Percentiles rank a stretch among this genome's conserved stretches.
phyloP scores from a whole-genome alignment of 176 grass and related monocot species.

The Oryza coarctata region DNA sequence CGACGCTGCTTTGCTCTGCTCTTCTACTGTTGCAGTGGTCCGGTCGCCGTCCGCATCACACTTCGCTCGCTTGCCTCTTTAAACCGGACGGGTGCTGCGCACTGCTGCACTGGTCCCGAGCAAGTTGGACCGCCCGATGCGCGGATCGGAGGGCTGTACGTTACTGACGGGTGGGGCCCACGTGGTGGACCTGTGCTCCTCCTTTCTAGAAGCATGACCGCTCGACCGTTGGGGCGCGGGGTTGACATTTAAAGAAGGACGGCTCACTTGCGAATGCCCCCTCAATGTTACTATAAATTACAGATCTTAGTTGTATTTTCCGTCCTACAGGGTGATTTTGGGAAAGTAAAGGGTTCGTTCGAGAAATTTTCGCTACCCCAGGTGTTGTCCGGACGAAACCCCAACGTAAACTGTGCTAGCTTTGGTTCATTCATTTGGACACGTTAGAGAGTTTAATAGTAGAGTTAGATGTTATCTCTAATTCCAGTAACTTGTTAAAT shows the following conservation, averaged over 20 bases:
- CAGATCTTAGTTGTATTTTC: neutral
- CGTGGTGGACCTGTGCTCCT: neutral
- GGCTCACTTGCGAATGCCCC: neutral
- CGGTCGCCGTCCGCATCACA: neutral
- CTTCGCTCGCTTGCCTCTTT: slow-evolving; percentile 17
- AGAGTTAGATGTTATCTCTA: too few relatives aligned
- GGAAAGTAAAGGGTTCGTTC: neutral
- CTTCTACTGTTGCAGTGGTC: neutral
- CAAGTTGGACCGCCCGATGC: neutral
- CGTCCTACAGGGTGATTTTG: neutral
- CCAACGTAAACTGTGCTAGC: neutral
- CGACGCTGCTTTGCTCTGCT: neutral
- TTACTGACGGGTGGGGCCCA: neutral
- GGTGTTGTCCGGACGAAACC: slow-evolving; percentile 36
- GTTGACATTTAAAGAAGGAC: slow-evolving; percentile 13
- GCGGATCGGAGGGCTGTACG: neutral
- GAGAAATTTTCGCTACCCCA: neutral
- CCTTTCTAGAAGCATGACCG: slow-evolving; percentile 1
- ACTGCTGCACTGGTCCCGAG: neutral
- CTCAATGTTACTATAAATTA: neutral
- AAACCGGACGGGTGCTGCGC: neutral
- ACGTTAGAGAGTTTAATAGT: too few relatives aligned
- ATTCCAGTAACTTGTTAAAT: too few relatives aligned
- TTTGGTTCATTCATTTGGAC: neutral
- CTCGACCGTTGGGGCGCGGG: slow-evolving; percentile 41